Evolutionary conservation across 176 grass and related monocot species (phyloP).

Genomic region (Miscanthus lutarioriparius): DNA sequence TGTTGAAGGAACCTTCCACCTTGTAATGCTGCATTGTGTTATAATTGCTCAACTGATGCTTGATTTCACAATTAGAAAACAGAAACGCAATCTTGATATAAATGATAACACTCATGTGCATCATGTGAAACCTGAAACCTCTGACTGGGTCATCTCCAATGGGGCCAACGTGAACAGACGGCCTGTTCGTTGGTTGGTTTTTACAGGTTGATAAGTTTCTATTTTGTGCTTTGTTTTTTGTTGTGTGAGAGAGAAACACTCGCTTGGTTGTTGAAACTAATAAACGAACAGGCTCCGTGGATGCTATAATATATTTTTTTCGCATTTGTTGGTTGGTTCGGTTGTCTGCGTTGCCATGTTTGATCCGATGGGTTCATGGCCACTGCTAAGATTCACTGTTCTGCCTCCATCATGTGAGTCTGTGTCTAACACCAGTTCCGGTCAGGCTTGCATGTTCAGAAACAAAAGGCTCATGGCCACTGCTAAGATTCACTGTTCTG

Average conservation of each 20-base stretch:
- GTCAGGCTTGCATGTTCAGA: too few species aligned
- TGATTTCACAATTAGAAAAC: background rate
- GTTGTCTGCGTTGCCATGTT: background rate
- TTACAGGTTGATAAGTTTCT: too few species aligned
- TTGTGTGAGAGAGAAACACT: too few species aligned
- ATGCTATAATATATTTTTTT: too few species aligned
- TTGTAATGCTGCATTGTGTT: slow-evolving; percentile 23
- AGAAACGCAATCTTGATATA: background rate
- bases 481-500: too few species aligned
- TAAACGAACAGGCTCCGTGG: too few species aligned
- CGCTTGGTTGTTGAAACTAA: too few species aligned
- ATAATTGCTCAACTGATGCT: background rate
- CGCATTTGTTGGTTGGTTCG: background rate
- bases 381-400: background rate
- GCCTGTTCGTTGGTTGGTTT: too few species aligned
- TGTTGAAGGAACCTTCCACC: slow-evolving; percentile 14
- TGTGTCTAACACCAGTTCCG: too few species aligned
- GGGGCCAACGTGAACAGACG: slow-evolving; percentile 9
- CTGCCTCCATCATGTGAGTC: background rate
- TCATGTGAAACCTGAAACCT: slow-evolving; percentile 4
- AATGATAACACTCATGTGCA: background rate
- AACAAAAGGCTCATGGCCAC: too few species aligned
- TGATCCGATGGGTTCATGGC: background rate
- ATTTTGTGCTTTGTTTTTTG: too few species aligned
- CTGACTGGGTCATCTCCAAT: slow-evolving; percentile 14